Base-by-base conservation (phyloP, 2,329 filamentous ascomycete genomes). In the Colletotrichum kahawae region DNA sequence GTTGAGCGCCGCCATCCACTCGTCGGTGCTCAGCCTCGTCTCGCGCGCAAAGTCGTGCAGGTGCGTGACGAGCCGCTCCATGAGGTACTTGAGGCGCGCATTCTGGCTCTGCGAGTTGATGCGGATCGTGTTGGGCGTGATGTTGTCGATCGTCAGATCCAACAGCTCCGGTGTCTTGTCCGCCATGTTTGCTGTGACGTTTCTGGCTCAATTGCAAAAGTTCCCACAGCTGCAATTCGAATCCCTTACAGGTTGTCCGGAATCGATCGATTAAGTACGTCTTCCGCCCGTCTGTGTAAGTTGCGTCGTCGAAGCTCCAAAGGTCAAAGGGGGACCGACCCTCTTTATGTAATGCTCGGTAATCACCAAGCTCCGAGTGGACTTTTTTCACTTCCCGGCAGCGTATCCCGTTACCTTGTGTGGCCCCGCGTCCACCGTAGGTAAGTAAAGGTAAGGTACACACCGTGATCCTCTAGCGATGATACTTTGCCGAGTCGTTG, bases 1-100 rank as follows among this genome's bases (percentile, higher is more conserved):
- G 29, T 91, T 84, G 66, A 95, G 87, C 0, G 91, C 93, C 0
- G 89, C 85, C 90, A 93, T 93, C 94, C 94, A 95, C 85, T 96
- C 94, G 4, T 90, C 84, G 6, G 92, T 93, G 78, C 90, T 93
- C 33, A 95, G 88, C 57, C 94, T 86, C 1, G 93, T 95, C 82
- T 96, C 94, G 38, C 94, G 88, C 2, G 93, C 93, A 81, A 95
- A 94, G 82, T 95, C 93, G 83, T 96, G 94, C 0, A 95, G 84
- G 82, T 95, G 94, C 2, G 90, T 90, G 33, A 95, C 92, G 2
- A 95, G 88, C 8, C 92, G 86, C 78, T 94, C 92, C 71, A 95
- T 87, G 27, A 96, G 83, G 80, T 93, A 95, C 78, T 90, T 92
- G 70, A 94, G 83, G 16, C 94, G 88, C 8, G 87, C 83, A 79